Base-by-base conservation (phyloP, 805 yeast genomes). In the Pichia rugopelliculosa region DNA sequence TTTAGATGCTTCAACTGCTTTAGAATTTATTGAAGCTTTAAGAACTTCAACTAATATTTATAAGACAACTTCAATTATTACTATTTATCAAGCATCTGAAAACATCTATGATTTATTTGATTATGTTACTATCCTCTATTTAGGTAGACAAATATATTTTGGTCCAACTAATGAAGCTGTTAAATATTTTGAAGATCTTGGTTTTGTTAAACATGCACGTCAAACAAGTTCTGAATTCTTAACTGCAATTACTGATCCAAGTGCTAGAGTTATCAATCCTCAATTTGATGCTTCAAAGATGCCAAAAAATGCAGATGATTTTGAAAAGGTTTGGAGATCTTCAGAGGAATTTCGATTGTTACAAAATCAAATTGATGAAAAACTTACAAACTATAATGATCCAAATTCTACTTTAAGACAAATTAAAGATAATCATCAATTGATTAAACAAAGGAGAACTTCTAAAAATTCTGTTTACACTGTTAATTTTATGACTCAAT, bases 41-140 rank as follows among this genome's bases (percentile, higher is more conserved):
- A 76, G 80, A 65, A 72, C 81, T 2, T 72, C 78, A 11, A 79
- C 86, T 2, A 76, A 79, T 53, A 62, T 80, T 60, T 64, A 75
- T 52, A 71, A 76, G 41, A 67, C 75, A 11, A 72, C 84, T n/a
- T 79, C 84, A 13, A 63, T 81, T 52, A 80, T 81, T 47, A 80
- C 86, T 33, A 78, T 80, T 53, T 82, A 82, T 58, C 87, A 81
- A 62, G 84, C 85, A 39, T 77, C 83, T 50, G 82, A 81, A 62
- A 78, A 74, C 51, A 79, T 80, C 41, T 82, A 79, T 60, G 70
- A 76, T 36, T 66, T 75, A 53, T 81, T 81, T 56, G 85, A 81
- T 63, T 73, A 77, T 51, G 79, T 79, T n/a, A 68, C 78, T 11
- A 75, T 81, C 13, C 59, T 81, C 27, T 80, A 82, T 59, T 70